Conservation (phyloP, 148 eudicot genomes). For the Vaccinium darrowii region DNA sequence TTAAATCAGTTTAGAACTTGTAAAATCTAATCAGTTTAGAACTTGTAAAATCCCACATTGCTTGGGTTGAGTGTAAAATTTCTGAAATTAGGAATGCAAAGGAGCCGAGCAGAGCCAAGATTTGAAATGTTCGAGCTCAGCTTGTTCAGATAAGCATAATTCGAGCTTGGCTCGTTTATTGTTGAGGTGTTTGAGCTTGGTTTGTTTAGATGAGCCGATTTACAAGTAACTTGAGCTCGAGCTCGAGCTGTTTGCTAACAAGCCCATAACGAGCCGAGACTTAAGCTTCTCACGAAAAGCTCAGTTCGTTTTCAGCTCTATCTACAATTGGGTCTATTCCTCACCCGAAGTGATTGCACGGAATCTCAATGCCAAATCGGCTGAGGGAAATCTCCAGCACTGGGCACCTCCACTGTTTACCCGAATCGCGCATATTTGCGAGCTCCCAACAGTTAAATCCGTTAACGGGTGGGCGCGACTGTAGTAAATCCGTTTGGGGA, state of each 20-base stretch:
- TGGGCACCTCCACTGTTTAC: slow-evolving; percentile 21
- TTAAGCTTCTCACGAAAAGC: too few species aligned
- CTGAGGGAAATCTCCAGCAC: slow-evolving; percentile 42
- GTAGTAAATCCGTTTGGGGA: slow-evolving; percentile 25
- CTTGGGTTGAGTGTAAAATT: background rate
- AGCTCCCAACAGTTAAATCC: slow-evolving; percentile 33
- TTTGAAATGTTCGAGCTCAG: too few species aligned
- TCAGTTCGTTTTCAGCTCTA: too few species aligned
- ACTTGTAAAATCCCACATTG: background rate
- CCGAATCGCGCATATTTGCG: slow-evolving; percentile 48
- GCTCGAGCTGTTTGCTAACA: too few species aligned
- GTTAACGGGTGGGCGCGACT: slow-evolving; percentile 22
- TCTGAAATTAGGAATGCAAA: too few species aligned
- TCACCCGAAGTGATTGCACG: slow-evolving; percentile 44
- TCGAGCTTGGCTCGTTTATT: too few species aligned
- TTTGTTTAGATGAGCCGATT: too few species aligned
- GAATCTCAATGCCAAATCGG: slow-evolving; percentile 26
- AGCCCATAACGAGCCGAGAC: too few species aligned
- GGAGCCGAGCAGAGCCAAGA: accelerated
- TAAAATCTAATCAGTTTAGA: background rate
- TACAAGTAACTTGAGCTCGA: too few species aligned
- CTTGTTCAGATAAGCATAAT: too few species aligned
- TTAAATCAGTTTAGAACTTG: background rate
- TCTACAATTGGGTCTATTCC: background rate
- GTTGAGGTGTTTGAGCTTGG: too few species aligned